Conservation (phyloP, 2,329 filamentous ascomycete species). For the Alternaria brassicicola region DNA sequence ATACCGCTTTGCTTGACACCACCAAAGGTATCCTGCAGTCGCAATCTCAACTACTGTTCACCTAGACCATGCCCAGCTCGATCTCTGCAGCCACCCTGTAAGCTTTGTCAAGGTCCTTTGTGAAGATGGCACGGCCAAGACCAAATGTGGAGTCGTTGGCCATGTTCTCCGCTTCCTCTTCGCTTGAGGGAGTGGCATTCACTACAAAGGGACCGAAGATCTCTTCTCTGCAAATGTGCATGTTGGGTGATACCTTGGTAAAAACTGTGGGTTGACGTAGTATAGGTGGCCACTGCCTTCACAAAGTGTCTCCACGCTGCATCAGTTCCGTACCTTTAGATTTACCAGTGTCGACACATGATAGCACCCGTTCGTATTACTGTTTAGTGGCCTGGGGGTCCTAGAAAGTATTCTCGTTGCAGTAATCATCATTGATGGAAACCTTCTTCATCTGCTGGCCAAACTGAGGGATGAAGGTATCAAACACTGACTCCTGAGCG, state of each 20-base stretch:
- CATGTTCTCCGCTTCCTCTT: conserved; percentile 8
- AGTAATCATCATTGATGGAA: conserved; percentile 45
- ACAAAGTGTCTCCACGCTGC: conserved; percentile 51
- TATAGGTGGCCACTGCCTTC: conserved; percentile 55
- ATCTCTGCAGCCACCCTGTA: conserved; percentile 7
- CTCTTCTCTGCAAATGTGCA: conserved; percentile 9
- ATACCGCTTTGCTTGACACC: conserved; percentile 9
- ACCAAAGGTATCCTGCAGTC: conserved; percentile 7
- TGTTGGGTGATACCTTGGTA: not conserved
- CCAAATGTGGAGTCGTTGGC: conserved; percentile 27
- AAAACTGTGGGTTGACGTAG: conserved; percentile 55
- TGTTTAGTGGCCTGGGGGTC: conserved; percentile 55
- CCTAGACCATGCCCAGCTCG: conserved; percentile 2
- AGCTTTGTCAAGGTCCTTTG: conserved; percentile 1
- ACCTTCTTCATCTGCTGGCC: conserved; percentile 7
- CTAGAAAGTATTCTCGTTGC: conserved; percentile 50
- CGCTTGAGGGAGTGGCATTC: conserved; percentile 5
- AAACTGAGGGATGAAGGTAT: conserved; percentile 60
- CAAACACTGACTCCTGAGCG: conserved; percentile 61
- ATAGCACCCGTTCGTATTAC: conserved; percentile 52
- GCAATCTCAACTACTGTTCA: conserved; percentile 6
- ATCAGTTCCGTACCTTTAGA: conserved; percentile 57
- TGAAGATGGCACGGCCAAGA: conserved; percentile 51
- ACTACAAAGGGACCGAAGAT: conserved; percentile 13
- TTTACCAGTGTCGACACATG: conserved; percentile 53